Evolutionary conservation across 1,139 yeast species (phyloP), one percentile per base, ranked within the genome.

Genomic region (Pichia sp.): DNA sequence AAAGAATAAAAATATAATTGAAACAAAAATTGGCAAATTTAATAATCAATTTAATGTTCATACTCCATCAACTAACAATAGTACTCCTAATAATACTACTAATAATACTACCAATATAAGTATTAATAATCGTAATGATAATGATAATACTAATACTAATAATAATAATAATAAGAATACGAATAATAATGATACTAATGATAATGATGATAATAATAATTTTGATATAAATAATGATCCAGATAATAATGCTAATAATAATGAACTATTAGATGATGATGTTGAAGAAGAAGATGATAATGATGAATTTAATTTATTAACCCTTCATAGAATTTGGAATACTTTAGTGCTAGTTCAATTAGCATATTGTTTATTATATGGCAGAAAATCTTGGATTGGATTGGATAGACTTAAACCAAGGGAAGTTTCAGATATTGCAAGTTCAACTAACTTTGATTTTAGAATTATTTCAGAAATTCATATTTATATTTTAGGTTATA

Each of bases 401-500:
- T 9, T 55, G 8, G 50, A 41, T 10, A 37, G 42, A n/a, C 35
- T 58, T 12, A 48, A 49, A 25, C 59, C 62, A 3, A 49, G 50
- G n/a, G 49, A 48, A 24, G 49, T 56, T 29, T 66, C 82, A 39
- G 78, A 81, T 35, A 66, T 82, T 34, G 71, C 81, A 2, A 70
- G 77, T 38, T 80, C 92, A 0, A 83, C 92, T 3, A 83, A 83
- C 56, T 86, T 86, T 58, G 95, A 86, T 59, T 90, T 89, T 12
- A 66, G 95, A 50, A 84, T 86, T 80, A 83, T 85, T 16, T 83
- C 90, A 44, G 95, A 86, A 61, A 80, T 84, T 43, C 76, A 81
- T 22, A 70, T 84, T 10, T 76, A 82, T 46, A 63, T 78, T 31
- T 71, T 82, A 20, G 70, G 85, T 1, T 84, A 84, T 61, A 76